Conservation (phyloP, 2,329 filamentous ascomycete genomes). For the Scytalidium sp. region DNA sequence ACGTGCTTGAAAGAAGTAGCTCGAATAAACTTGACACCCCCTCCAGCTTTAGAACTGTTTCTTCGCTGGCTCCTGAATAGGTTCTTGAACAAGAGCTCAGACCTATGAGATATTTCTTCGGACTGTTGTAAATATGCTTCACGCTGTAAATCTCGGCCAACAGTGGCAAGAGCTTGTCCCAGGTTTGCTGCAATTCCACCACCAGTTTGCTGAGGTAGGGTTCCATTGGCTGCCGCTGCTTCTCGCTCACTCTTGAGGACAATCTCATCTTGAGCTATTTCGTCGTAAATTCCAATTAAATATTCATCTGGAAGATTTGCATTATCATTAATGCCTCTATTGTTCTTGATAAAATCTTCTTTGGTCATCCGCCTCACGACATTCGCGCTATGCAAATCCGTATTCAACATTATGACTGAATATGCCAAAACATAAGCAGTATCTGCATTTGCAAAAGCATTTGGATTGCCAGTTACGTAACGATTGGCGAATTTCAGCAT, state of each 20-base stretch:
- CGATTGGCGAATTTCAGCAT: conserved; percentile 99
- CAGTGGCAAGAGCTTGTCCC: conserved; percentile 85
- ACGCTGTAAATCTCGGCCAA: conserved; percentile 84
- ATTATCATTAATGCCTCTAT: conserved; percentile 95
- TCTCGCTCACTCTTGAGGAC: conserved; percentile 91
- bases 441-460: conserved; percentile 96
- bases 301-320: conserved; percentile 93
- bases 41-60: conserved; percentile 64
- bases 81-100: conserved; percentile 86
- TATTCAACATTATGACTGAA: conserved; percentile 95
- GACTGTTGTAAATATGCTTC: conserved; percentile 95
- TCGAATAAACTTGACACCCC: conserved; percentile 75
- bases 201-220: conserved; percentile 53
- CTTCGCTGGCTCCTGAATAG: conserved; percentile 85
- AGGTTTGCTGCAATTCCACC: conserved; percentile 76
- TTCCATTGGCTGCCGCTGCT: conserved; percentile 76
- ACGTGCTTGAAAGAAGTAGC: conserved; percentile 94
- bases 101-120: conserved; percentile 77
- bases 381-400: conserved; percentile 89
- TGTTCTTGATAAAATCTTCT: conserved; percentile 99
- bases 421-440: conserved; percentile 96
- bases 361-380: conserved; percentile 85
- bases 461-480: conserved; percentile 92
- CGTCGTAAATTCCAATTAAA: conserved; percentile 82
- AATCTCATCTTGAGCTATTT: conserved; percentile 89